Evolutionary conservation across 306 rosid species (phyloP), one percentile per base, ranked within the genome.

Genomic region (Trifolium fragiferum): DNA sequence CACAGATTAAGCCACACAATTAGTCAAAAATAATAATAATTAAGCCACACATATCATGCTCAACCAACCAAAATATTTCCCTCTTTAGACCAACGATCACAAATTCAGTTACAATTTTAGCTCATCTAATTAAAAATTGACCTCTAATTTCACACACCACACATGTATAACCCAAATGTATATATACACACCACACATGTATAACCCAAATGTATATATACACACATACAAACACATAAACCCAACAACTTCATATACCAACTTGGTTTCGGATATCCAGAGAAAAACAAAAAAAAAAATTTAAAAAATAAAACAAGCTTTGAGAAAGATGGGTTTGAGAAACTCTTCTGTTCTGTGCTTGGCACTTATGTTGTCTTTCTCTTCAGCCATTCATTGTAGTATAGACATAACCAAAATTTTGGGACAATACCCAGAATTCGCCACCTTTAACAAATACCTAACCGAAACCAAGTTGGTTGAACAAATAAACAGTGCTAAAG

Each of bases 401-500:
- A 57, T 89, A 13, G 84, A 93, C 80, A 74, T 93, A 75, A 80
- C 87, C 1, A 80, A 61, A 49, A 21, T 70, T 7, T 72, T 93
- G 0, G 23, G 76, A 11, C 37, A 64, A 16, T 46, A 76, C 68
- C 79, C 88, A 1, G 83, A 86, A 0, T 70, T 82, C 1, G 12
- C 81, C 9, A 15, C 6, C 11, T 82, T 93, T 68, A 88, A 70
- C 69, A 53, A 76, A 62, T 59, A 66, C 53, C 75, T 93, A 0
- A 79, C 87, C 12, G 83, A 87, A 37, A 84, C 90, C 73, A 85
- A 89, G 43, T 83, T 93, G 4, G 84, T 72, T 1, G 86, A 77
- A 0, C 57, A 84, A 20, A 84, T 91, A 7, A 91, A 87, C 82
- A 2, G 30, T 18, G 83, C 68, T 1, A 77, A 66, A 5, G 81